Conservation (phyloP, 2,329 filamentous ascomycete genomes). For the Colletotrichum australisinense region DNA sequence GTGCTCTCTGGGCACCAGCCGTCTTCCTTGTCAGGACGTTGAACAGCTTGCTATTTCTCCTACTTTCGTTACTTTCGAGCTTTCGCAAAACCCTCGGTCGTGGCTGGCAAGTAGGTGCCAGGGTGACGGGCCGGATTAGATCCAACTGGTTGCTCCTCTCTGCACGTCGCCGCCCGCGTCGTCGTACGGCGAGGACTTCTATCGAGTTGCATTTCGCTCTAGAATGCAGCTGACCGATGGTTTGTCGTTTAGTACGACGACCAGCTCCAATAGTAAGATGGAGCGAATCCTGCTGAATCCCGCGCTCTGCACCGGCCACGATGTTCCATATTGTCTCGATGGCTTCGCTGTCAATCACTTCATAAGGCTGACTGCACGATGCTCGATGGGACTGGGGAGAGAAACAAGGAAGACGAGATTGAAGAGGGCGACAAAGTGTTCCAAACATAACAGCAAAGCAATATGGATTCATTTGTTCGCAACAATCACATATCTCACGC, state of each 20-base stretch:
- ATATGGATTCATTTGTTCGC: constrained; percentile 24
- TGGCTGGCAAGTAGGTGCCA: constrained; percentile 18
- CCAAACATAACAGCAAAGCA: constrained; percentile 8
- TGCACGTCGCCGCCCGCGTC: constrained; percentile 31
- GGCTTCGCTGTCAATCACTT: constrained; percentile 4
- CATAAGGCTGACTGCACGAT: constrained; percentile 32
- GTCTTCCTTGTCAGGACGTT: not conserved
- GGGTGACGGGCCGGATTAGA: constrained; percentile 21
- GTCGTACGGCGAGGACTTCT: constrained; percentile 27
- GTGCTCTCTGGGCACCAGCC: constrained; percentile 4
- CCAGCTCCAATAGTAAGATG: constrained; percentile 12
- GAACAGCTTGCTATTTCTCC: not conserved
- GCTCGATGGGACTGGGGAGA: not conserved
- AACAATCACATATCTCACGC: constrained; percentile 9
- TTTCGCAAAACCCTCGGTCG: not conserved
- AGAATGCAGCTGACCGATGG: constrained; percentile 22
- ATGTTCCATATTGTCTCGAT: constrained; percentile 17
- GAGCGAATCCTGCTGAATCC: constrained; percentile 4
- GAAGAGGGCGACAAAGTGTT: constrained; percentile 1
- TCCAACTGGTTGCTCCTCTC: constrained; percentile 17
- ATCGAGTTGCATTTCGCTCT: constrained; percentile 27
- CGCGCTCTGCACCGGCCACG: constrained; percentile 1
- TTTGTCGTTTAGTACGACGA: constrained; percentile 2
- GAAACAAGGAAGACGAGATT: not conserved
- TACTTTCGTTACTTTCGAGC: not conserved